These are phyloP conservation scores for Plasmopara viticola DNA, from an alignment of 352 stramenopile species.

Conservation along the genomic window DNA sequence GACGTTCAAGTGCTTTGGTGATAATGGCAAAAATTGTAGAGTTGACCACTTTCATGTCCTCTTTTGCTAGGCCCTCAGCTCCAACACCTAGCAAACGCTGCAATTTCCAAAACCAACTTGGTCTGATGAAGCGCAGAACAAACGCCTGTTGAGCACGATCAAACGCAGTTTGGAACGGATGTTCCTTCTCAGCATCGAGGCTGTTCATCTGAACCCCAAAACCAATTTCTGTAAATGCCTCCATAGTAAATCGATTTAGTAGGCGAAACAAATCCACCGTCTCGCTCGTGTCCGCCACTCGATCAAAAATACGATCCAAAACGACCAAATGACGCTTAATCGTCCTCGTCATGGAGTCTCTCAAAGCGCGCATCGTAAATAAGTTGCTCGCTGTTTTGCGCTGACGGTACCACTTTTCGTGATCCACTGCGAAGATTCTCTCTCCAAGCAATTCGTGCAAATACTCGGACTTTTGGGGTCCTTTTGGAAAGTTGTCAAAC, in stretches of 20 bases:
- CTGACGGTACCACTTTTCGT: slow-evolving; percentile 42
- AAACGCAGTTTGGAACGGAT: slow-evolving; percentile 48
- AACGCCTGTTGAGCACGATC: slow-evolving; percentile 31
- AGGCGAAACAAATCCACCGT: slow-evolving; percentile 35
- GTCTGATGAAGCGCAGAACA: slow-evolving; percentile 25
- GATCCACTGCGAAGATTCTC: slow-evolving; percentile 50
- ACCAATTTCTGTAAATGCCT: slow-evolving; percentile 49
- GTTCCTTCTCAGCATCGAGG: slow-evolving; percentile 31
- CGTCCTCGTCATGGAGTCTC: slow-evolving; percentile 40
- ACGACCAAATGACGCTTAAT: slow-evolving; percentile 30
- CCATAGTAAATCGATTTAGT: slow-evolving; percentile 41
- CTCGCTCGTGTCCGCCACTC: slow-evolving; percentile 8
- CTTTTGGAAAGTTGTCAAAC: slow-evolving; percentile 73
- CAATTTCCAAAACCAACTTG: slow-evolving; percentile 43
- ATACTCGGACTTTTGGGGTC: slow-evolving; percentile 21
- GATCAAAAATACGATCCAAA: slow-evolving; percentile 24
- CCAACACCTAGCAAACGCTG: slow-evolving; percentile 30
- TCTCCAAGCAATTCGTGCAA: slow-evolving; percentile 39
- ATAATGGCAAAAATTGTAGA: slow-evolving; percentile 43
- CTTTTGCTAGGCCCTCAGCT: slow-evolving; percentile 26
- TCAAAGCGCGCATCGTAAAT: slow-evolving; percentile 35
- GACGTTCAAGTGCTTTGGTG: slow-evolving; percentile 21
- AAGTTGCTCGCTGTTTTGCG: slow-evolving; percentile 49
- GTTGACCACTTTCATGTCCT: slow-evolving; percentile 40
- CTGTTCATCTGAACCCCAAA: slow-evolving; percentile 46